Evolutionary conservation across 2,329 filamentous ascomycete species (phyloP).

Genomic region (Didymella arachidicola): DNA sequence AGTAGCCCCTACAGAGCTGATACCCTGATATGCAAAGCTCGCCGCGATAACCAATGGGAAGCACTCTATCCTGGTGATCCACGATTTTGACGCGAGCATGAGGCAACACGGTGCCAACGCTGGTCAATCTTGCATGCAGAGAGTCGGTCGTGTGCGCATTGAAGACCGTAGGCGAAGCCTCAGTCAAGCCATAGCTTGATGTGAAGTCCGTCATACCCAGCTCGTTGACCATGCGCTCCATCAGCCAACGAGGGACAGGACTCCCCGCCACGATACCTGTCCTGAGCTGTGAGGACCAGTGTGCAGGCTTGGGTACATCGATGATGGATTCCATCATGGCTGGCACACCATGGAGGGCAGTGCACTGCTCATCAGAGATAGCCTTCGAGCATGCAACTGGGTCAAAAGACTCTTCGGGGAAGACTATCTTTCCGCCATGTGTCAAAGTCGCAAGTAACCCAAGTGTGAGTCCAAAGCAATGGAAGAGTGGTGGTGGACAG

Average conservation of each 20-base stretch:
- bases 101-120: conserved; percentile 78
- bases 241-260: conserved; percentile 76
- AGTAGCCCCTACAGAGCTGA: conserved; percentile 71
- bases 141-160: conserved; percentile 79
- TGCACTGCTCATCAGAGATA: conserved; percentile 62
- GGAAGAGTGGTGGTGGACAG: conserved; percentile 84
- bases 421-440: conserved; percentile 78
- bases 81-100: conserved; percentile 79
- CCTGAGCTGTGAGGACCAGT: conserved; percentile 61
- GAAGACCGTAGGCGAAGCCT: conserved; percentile 81
- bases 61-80: conserved; percentile 68
- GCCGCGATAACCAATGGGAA: conserved; percentile 72
- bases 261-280: conserved; percentile 83
- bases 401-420: conserved; percentile 76
- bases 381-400: conserved; percentile 70
- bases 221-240: conserved; percentile 73
- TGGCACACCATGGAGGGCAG: conserved; percentile 80
- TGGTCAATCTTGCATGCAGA: conserved; percentile 70
- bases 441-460: conserved; percentile 76
- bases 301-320: conserved; percentile 55
- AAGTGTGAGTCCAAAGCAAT: conserved; percentile 83
- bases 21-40: conserved; percentile 83
- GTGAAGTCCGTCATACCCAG: conserved; percentile 79
- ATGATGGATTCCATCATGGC: conserved; percentile 80
- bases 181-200: conserved; percentile 68